Base-by-base conservation (phyloP, 176 grass and related monocot genomes). In the Oryza glaberrima region DNA sequence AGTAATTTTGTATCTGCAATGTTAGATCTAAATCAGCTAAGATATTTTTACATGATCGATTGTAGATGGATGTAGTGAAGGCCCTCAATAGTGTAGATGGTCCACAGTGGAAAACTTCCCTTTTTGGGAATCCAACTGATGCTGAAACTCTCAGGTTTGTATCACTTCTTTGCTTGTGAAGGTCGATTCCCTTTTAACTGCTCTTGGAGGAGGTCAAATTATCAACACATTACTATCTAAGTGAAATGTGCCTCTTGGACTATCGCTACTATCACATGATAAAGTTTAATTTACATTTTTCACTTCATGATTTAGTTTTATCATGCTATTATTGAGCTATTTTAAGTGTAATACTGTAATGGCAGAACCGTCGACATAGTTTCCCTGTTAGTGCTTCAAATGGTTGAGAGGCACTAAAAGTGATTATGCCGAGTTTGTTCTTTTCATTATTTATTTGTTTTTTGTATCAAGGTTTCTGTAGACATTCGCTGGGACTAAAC, bases 101-200 rank as follows among this genome's bases (percentile, higher is more conserved):
- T 47, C 93, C 93, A 90, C 96, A 98, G 83, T 98, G 96, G 96
- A 98, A 92, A 69, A 87, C 91, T 77, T 98, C 96, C 74, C 91
- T 98, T 58, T 98, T 95, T 78, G 96, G 96, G 72, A 98, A 94
- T 91, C 96, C 93, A 83, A 86, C 83, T 76, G 96, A 98, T 49
- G 82, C 93, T 85, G 96, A 98, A 92, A 98, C 96, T 69, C 81
- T 85, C 80, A 98, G 92, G 95, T 95, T 78, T 84, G 90, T 86
- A 43, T 46, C 11, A 17, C 84, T 67, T 79, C 45, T 86, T 81
- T 81, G 23, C 32, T 22, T 66, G 68, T 69, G 65, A 75, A 73
- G 34, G 58, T 60, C 73, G 56, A 78, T 36, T 86, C 63, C 56
- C 19, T 78, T 76, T 88, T 14, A 67, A 64, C 16, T 72, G 54